phyloP scores from a whole-genome alignment of 2,329 filamentous ascomycete genomes.

The Fusarium sambucinum region DNA sequence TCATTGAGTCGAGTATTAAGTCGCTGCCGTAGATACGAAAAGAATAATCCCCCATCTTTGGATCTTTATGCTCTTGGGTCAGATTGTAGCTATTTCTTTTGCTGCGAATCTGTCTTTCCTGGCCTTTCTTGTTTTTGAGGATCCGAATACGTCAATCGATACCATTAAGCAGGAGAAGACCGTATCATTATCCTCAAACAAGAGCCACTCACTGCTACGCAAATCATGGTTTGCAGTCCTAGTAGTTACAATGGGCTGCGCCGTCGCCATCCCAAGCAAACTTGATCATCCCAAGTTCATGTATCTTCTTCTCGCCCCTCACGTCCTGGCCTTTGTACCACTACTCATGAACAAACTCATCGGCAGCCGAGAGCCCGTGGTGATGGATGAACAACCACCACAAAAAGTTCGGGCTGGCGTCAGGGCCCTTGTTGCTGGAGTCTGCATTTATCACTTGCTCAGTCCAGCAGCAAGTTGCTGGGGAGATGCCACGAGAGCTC shows the following conservation, averaged over 20 bases:
- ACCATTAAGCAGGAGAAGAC: neutral
- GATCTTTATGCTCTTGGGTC: conserved; percentile 1
- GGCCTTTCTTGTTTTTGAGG: neutral
- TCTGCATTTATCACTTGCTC: neutral
- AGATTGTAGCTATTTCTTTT: neutral
- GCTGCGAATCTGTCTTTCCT: neutral
- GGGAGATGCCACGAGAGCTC: neutral
- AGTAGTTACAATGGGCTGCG: neutral
- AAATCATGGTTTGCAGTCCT: neutral
- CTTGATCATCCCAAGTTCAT: neutral
- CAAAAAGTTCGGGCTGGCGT: accelerated
- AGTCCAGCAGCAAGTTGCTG: neutral
- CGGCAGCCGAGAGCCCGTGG: neutral
- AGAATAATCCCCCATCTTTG: neutral
- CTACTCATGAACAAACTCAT: neutral
- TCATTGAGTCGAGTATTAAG: neutral
- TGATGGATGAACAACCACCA: neutral
- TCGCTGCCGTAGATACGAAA: neutral
- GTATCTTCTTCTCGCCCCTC: neutral
- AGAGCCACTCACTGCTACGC: neutral
- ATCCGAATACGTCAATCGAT: neutral
- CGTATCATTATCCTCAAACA: too few relatives aligned
- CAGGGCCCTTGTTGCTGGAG: neutral
- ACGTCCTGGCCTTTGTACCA: neutral
- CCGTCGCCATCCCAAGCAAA: neutral